These are phyloP conservation scores for Mariannaea sp. DNA, from an alignment of 2,329 filamentous ascomycete species.

Conservation along the genomic window DNA sequence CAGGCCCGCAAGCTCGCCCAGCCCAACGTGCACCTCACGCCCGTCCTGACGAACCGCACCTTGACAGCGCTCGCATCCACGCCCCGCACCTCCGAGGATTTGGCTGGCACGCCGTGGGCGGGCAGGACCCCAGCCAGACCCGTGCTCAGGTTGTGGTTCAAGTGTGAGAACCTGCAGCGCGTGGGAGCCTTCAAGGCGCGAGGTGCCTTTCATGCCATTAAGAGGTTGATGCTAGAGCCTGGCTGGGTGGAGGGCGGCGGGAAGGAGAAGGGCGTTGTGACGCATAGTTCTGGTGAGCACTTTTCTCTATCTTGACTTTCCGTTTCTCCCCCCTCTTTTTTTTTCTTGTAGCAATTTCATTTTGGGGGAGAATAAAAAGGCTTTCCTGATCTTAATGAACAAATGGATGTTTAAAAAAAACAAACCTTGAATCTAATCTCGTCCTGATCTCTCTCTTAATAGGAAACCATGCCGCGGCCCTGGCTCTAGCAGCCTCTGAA, in stretches of 20 bases:
- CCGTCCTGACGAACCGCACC: slow-evolving; percentile 78
- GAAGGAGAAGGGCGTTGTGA: slow-evolving; percentile 74
- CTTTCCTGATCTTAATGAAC: no score
- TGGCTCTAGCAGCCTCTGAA: slow-evolving; percentile 80
- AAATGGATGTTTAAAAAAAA: no score
- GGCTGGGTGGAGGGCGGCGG: slow-evolving; percentile 66
- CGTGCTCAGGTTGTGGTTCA: slow-evolving; percentile 81
- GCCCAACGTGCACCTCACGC: slow-evolving; percentile 79
- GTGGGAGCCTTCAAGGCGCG: slow-evolving; percentile 92
- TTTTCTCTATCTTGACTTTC: no score
- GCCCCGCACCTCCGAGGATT: slow-evolving; percentile 59
- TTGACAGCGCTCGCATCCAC: slow-evolving; percentile 76
- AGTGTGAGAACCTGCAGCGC: slow-evolving; percentile 91
- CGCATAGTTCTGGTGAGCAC: slow-evolving; percentile 83
- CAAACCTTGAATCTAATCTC: no score
- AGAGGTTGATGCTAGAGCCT: slow-evolving; percentile 66
- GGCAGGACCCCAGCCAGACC: slow-evolving; percentile 65
- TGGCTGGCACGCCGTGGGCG: slow-evolving; percentile 61
- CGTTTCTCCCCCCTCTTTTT: not conserved
- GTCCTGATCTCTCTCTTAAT: not conserved
- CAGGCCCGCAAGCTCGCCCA: slow-evolving; percentile 75
- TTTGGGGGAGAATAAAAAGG: not conserved
- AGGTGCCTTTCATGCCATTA: slow-evolving; percentile 86
- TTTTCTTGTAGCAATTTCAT: not conserved
- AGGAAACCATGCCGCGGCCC: slow-evolving; percentile 95